Base-by-base conservation (phyloP, 805 yeast species). In the Millerozyma miso region DNA sequence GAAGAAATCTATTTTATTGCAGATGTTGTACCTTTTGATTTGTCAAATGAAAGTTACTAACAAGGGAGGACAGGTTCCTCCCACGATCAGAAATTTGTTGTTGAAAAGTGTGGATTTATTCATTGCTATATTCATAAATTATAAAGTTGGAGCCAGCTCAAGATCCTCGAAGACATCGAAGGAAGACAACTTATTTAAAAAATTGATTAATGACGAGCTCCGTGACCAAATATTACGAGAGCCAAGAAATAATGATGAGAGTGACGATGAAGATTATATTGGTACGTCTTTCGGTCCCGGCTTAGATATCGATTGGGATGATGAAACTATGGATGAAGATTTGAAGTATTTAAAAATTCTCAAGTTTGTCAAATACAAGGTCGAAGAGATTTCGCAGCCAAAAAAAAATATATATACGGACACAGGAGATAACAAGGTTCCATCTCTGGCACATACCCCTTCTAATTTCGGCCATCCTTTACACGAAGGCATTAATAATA, bases 311-410 rank as follows among this genome's bases (percentile, higher is more conserved):
- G 76, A 70, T 50, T 70, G 76, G 76, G 76, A 71, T 45, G 74
- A 71, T 44, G 75, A 70, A 47, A 69, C 67, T 17, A 60, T 70
- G 73, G 74, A 69, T 47, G 76, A 71, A 49, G 75, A 70, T 48
- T 62, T 69, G 54, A 71, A 71, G 46, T 70, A 66, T 43, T 54
- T 70, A 44, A 69, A 68, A 40, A 64, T 67, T 4, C 56, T 70
- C 48, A 70, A 70, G 49, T 69, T 63, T 51, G 55, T 71, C 44
- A 62, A 67, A 54, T 69, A 71, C 51, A 71, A 68, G 45, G 58
- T 54, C 47, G 38, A 50, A 35, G 32, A 37, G 26, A 5, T 26
- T 8, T 17, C 31, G 5, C 29, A 14, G 15, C 33, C 36, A 3
- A 18, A 17, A 37, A 17, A 20, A 15, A 19, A 39, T 12, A 13